Evolutionary conservation across 106 monocot species (phyloP), one percentile per base, ranked within the genome.

Genomic region (Apostasia shenzhenica): DNA sequence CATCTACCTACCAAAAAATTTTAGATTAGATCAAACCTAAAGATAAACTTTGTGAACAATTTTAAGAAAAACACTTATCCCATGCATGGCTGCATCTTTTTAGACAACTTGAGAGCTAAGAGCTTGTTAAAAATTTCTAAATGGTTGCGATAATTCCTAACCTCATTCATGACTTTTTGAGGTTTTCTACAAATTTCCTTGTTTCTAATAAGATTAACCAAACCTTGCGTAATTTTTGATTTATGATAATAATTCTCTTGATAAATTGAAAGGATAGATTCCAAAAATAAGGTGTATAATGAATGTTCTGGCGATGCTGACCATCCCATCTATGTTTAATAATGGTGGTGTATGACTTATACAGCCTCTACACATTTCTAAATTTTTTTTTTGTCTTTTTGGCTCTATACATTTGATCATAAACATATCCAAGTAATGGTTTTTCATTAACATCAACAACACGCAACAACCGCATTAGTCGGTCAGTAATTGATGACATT

Each of bases 371-470:
- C 5, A 6, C 0, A 26, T 66, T 46, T 48, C 4, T 66, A 0
- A 49, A 66, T 65, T 10, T 66, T 14, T 49, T 66, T 6, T n/a
- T 66, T 2, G 46, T 2, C 8, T 46, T 46, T 5, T 45, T 41
- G 8, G 64, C 46, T 46, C 11, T 45, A 4, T 65, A 46, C 64
- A 65, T 48, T 2, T 11, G 10, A 4, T 65, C 64, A 65, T 65
- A 65, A 48, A 65, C 12, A 65, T 65, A 65, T 0, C 45, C 10
- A 2, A 65, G 2, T 10, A n/a, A 41, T 12, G 0, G 10, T 10
- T 65, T 65, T n/a, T 65, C 65, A 65, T 65, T 6, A 2, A 2
- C 45, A 13, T 65, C 65, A 45, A 45, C 45, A 65, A 65, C 47
- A 12, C 11, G 1, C 45, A 65, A 47, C n/a, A 65, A 48, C 10